Base-by-base conservation (phyloP, 345 rosid species). In the Microthlaspi erraticum region DNA sequence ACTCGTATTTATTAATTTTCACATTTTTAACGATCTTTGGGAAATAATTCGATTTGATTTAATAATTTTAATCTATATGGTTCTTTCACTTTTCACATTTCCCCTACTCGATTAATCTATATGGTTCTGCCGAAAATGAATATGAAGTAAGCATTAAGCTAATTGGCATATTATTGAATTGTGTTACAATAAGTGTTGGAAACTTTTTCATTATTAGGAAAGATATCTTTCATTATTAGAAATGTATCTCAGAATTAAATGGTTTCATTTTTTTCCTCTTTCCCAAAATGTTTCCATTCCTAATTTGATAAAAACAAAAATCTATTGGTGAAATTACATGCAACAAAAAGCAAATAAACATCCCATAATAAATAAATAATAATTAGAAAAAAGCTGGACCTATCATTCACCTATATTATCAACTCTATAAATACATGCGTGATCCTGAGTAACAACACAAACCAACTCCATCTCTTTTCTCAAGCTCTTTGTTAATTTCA, bases 361-460 rank as follows among this genome's bases (percentile, higher is more conserved):
- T 42, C 19, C 46, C 53, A 39, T 41, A 70, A 53, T 6, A 48
- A 45, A 59, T 26, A 57, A 26, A 42, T 42, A n/a, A 42, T 33
- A 20, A 6, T 11, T 1, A 64, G 41, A 37, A 72, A 72, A 55
- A n/a, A 10, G 14, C 10, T 56, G 43, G 43, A 46, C 77, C 71
- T 37, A 5, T 57, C 71, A 56, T 64, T 56, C 44, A 37, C 52
- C 23, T 26, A n/a, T n/a, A n/a, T 64, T 73, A 64, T 36, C 65
- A 2, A 64, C 34, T 41, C 68, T 62, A 71, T 71, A 71, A 71
- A 56, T 46, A 29, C 10, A 52, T n/a, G 46, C n/a, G 29, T 37
- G 31, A 46, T 56, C 59, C 6, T 64, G 0, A 17, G 36, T 64
- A 9, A 70, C 11, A 70, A 5, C 45, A 61, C 61, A 70, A 50